phyloP scores from a whole-genome alignment of 805 yeast species.

The Candida schatavii region DNA sequence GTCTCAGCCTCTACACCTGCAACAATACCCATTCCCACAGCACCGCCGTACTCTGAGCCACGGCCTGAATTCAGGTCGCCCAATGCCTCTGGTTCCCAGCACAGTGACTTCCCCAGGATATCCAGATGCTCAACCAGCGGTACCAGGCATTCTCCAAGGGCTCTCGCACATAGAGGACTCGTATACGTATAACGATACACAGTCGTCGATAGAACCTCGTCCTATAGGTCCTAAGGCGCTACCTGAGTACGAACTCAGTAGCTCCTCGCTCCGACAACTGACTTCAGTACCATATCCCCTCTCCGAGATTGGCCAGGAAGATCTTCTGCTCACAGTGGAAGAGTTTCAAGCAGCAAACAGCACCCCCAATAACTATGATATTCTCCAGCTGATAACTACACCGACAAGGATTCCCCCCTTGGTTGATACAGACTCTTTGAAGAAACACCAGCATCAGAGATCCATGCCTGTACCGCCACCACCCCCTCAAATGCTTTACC shows the following conservation, averaged over 20 bases:
- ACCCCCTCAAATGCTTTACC: neutral
- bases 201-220: conserved; percentile 27
- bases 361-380: neutral
- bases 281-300: neutral
- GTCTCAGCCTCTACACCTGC: too few species aligned
- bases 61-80: neutral
- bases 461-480: conserved; percentile 1
- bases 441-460: neutral
- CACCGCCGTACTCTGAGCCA: neutral
- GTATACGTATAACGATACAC: conserved; percentile 20
- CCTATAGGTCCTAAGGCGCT: conserved; percentile 42
- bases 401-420: conserved; percentile 14
- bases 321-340: neutral
- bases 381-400: conserved; percentile 6
- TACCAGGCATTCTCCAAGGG: neutral
- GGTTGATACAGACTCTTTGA: conserved; percentile 2
- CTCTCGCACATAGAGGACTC: conserved; percentile 7
- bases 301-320: neutral
- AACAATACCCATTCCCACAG: too few species aligned
- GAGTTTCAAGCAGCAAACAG: neutral
- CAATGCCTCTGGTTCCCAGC: neutral
- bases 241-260: conserved; percentile 25
- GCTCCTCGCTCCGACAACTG: neutral
- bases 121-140: neutral
- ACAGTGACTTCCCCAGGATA: neutral